phyloP scores from a whole-genome alignment of 2,329 filamentous ascomycete genomes.

The Colletotrichum endophyticum region DNA sequence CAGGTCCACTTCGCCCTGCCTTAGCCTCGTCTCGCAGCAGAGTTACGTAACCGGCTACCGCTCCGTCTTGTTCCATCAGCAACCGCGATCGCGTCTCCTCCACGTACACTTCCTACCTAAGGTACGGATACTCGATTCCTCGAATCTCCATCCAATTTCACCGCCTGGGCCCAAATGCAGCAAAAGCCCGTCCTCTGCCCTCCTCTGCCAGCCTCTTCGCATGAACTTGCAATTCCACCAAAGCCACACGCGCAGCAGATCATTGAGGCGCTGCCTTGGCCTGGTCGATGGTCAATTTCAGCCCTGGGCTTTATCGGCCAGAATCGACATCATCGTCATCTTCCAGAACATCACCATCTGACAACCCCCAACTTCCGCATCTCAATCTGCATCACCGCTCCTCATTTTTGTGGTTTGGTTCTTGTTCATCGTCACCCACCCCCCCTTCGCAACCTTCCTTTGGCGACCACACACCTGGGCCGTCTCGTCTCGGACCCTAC shows the following conservation, averaged over 20 bases:
- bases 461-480: not conserved
- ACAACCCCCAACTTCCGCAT: not conserved
- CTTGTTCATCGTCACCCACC: not conserved
- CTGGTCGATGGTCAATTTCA: conserved; percentile 4
- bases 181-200: not conserved
- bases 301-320: not conserved
- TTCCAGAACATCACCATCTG: not conserved
- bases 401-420: not conserved
- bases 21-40: not conserved
- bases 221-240: conserved; percentile 19
- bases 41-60: conserved; percentile 15
- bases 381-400: not conserved
- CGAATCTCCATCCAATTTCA: conserved; percentile 15
- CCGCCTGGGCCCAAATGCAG: not conserved
- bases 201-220: not conserved
- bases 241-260: conserved; percentile 19
- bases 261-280: conserved; percentile 17
- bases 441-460: not conserved
- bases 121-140: not conserved
- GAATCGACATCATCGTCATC: not conserved
- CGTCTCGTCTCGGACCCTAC: not conserved
- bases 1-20: not conserved
- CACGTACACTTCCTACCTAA: not conserved
- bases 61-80: not conserved
- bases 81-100: not conserved